Base-by-base conservation (phyloP, 129 eudicot genomes). In the Flaveria sonorensis region DNA sequence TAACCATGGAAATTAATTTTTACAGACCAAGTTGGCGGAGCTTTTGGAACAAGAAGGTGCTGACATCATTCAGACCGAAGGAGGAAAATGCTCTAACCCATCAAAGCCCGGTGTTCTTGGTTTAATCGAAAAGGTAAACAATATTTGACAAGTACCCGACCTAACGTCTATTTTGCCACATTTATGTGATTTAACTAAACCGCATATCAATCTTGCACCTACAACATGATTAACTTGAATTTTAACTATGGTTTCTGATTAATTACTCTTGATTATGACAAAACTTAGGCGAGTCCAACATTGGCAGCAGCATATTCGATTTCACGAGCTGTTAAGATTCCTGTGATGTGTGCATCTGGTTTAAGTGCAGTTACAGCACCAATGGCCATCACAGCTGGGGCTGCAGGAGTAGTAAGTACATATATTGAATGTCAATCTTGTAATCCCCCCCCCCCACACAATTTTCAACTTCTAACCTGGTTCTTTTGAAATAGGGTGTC, bases 291-390 rank as follows among this genome's bases (percentile, higher is more conserved):
- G 12, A 81, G 81, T 7, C 98, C 98, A 1, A 93, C 96, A 4
- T 85, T 93, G 56, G 98, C 98, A 79, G 89, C 98, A 70, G 98
- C 98, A 46, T 93, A 93, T 81, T 81, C 96, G 16, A 87, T 93
- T 59, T 93, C 98, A 63, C 85, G 98, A 24, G 97, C 97, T 10
- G 98, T 93, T 13, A 77, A 71, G 77, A 93, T 93, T 71, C 98
- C 98, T 0, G 98, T 93, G 42, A 90, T 93, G 98, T 93, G 97
- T 83, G 86, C 98, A 20, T 93, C 98, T n/a, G 98, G 98, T 67
- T 79, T 93, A 28, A 93, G 98, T 60, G 86, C 97, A 46, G 97
- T 93, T 66, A 93, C 98, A 40, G 98, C 89, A 46, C 97, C 97
- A 62, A 87, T 93, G 97, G 98, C 98, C 30, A 91, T 93, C 72